phyloP scores from a whole-genome alignment of 805 yeast species.

The Geotrichum ghanense region DNA sequence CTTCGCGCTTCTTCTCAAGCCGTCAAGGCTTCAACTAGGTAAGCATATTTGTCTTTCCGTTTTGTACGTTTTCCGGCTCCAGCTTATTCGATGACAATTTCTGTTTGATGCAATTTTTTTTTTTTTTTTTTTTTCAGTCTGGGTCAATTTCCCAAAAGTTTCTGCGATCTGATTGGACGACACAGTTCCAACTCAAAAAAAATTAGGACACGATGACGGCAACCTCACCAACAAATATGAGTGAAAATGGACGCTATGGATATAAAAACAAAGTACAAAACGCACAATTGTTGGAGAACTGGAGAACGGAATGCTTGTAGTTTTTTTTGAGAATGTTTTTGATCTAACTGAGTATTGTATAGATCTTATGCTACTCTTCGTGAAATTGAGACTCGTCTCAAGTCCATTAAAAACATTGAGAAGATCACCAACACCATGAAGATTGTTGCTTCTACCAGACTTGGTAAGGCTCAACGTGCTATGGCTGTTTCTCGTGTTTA shows the following conservation, averaged over 20 bases:
- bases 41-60: slow-evolving; percentile 1
- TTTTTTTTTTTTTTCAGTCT: not conserved
- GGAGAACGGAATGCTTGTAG: slow-evolving; percentile 1
- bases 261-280: no score
- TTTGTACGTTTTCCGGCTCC: no score
- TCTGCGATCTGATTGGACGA: slow-evolving; percentile 1
- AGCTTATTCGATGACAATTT: no score
- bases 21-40: slow-evolving; percentile 9
- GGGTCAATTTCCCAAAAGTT: not conserved
- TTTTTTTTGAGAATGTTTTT: not conserved
- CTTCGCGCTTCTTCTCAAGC: slow-evolving; percentile 11
- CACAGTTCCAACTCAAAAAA: not conserved
- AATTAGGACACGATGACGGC: not conserved
- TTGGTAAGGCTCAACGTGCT: slow-evolving; percentile 90
- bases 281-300: not conserved
- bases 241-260: no score
- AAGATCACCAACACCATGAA: slow-evolving; percentile 99
- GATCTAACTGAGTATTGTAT: slow-evolving; percentile 1
- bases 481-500: slow-evolving; percentile 80
- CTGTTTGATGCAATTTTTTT: no score
- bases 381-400: slow-evolving; percentile 96
- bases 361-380: slow-evolving; percentile 97
- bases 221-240: not conserved
- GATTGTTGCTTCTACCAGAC: slow-evolving; percentile 96
- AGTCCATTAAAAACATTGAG: slow-evolving; percentile 97